These are phyloP conservation scores for Colletotrichum plurivorum DNA, from an alignment of 2,329 filamentous ascomycete species.

Conservation along the genomic window DNA sequence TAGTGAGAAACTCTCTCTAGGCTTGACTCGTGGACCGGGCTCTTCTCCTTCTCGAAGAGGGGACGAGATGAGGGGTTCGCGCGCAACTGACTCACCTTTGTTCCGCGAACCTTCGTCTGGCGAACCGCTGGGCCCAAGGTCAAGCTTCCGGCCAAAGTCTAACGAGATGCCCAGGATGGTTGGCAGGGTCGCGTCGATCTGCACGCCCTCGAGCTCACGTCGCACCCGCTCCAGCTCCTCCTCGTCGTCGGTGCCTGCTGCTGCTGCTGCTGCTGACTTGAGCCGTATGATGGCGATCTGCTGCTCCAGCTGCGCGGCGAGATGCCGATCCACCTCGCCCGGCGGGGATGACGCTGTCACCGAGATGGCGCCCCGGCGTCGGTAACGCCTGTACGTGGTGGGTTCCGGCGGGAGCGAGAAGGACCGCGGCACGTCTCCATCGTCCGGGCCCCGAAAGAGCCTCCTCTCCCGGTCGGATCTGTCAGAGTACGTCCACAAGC, in stretches of 20 bases:
- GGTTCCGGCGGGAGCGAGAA: conserved; percentile 25
- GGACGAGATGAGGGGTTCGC: neutral
- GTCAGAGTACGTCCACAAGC: conserved; percentile 23
- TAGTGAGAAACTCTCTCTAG: neutral
- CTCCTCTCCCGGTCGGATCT: conserved; percentile 16
- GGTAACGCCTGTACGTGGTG: neutral
- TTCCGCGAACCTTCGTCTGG: conserved; percentile 17
- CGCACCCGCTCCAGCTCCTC: conserved; percentile 20
- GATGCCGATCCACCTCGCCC: conserved; percentile 25
- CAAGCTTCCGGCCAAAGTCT: conserved; percentile 30
- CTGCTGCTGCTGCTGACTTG: conserved; percentile 1
- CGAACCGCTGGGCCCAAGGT: conserved; percentile 24
- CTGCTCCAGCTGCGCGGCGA: conserved; percentile 34
- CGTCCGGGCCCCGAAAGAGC: conserved; percentile 16
- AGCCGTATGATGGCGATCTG: conserved; percentile 28
- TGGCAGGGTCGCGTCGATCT: conserved; percentile 32
- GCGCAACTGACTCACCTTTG: conserved; percentile 15
- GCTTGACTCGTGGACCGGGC: neutral
- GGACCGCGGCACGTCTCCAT: conserved; percentile 17
- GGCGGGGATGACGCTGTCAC: conserved; percentile 19
- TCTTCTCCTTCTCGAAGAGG: neutral
- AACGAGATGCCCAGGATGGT: conserved; percentile 26
- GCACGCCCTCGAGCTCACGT: conserved; percentile 28
- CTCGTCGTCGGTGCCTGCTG: neutral
- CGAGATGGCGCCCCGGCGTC: conserved; percentile 36